Conservation (phyloP, 805 yeast species). For the Candida montana region DNA sequence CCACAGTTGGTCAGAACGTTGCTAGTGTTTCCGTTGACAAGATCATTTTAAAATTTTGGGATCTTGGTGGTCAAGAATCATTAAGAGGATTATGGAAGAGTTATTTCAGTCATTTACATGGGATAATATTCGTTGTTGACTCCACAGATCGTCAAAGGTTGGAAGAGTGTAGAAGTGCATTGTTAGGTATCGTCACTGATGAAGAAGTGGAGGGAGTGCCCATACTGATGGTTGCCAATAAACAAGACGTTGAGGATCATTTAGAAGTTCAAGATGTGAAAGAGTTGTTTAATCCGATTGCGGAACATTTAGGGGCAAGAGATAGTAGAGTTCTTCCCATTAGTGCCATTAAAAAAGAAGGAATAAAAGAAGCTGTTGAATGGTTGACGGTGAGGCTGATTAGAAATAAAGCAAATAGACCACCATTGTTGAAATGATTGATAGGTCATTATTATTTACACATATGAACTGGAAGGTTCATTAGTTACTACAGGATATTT, state of each 20-base stretch:
- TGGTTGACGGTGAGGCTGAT: constrained; percentile 77
- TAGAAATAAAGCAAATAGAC: constrained; percentile 33
- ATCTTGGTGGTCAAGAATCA: constrained; percentile 91
- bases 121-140: constrained; percentile 87
- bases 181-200: constrained; percentile 49
- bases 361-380: constrained; percentile 80
- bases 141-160: constrained; percentile 80
- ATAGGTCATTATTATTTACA: too few relatives aligned
- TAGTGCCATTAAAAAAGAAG: constrained; percentile 74
- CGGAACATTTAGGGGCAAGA: constrained; percentile 82
- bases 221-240: constrained; percentile 89
- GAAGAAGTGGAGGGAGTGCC: constrained; percentile 76
- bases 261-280: constrained; percentile 76
- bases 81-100: constrained; percentile 82
- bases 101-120: constrained; percentile 83
- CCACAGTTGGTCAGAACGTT: constrained; percentile 93
- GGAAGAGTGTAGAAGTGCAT: constrained; percentile 71
- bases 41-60: constrained; percentile 75
- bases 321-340: constrained; percentile 88
- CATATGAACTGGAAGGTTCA: too few relatives aligned
- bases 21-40: constrained; percentile 34
- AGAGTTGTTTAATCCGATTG: constrained; percentile 75
- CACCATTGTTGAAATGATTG: constrained; percentile 26
- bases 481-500: too few relatives aligned
- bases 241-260: constrained; percentile 73